Percentiles rank a stretch among this genome's conserved stretches.
Conservation (phyloP, 2,329 filamentous ascomycete genomes). For the Magnaporthiopsis rhizophila region DNA sequence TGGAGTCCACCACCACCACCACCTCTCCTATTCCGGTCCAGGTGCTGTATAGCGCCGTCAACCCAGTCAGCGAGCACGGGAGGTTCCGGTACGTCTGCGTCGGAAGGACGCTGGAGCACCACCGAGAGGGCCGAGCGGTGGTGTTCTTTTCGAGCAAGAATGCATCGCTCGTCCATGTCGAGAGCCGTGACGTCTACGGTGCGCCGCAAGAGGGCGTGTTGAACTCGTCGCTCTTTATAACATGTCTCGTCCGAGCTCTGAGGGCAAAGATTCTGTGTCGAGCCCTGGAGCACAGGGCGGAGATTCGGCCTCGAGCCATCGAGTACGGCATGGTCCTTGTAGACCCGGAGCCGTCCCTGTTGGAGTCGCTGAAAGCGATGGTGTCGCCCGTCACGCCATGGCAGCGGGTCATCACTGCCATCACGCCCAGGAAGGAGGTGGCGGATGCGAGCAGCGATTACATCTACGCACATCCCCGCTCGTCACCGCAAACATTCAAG, state of each 20-base stretch:
- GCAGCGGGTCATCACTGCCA: background rate
- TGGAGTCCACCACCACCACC: too few species aligned
- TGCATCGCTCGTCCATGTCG: conserved; percentile 24
- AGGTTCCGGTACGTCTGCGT: conserved; percentile 22
- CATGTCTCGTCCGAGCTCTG: conserved; percentile 17
- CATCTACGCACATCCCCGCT: conserved; percentile 19
- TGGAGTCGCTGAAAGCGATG: conserved; percentile 7
- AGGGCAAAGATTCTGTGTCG: conserved; percentile 14
- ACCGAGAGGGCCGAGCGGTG: conserved; percentile 12
- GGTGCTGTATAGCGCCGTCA: conserved; percentile 29
- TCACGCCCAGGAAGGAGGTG: background rate
- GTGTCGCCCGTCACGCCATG: background rate
- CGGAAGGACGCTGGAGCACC: conserved; percentile 21
- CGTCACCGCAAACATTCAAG: conserved; percentile 21
- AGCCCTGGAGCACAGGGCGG: background rate
- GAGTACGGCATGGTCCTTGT: conserved; percentile 21
- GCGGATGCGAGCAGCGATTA: background rate
- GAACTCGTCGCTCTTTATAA: conserved; percentile 16
- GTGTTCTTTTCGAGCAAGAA: conserved; percentile 24
- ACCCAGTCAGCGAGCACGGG: conserved; percentile 18
- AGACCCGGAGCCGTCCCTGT: conserved; percentile 23
- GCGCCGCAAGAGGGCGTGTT: background rate
- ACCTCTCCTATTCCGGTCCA: conserved; percentile 14
- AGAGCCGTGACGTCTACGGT: conserved; percentile 10
- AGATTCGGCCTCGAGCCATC: too few species aligned